Evolutionary conservation across 2,329 filamentous ascomycete genomes (phyloP).

Genomic region (Alternaria arbusti): DNA sequence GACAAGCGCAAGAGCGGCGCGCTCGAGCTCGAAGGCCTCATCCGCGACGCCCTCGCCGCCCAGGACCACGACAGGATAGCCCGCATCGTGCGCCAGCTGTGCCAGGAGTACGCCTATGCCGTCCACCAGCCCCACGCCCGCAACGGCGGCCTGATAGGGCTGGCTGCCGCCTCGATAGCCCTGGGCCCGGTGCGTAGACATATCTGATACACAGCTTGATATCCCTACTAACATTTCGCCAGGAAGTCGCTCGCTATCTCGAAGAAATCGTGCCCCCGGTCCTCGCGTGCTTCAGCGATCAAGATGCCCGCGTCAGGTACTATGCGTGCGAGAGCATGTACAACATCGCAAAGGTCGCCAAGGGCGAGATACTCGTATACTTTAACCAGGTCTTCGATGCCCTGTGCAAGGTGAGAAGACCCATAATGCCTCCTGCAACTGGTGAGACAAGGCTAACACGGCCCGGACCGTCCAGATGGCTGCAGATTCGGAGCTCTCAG

Average conservation of each 20-base stretch:
- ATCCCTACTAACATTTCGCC: conserved; percentile 29
- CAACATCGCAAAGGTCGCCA: conserved; percentile 98
- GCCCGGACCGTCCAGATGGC: conserved; percentile 68
- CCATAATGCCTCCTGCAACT: background rate
- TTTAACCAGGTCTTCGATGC: conserved; percentile 99
- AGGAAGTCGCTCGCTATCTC: conserved; percentile 92
- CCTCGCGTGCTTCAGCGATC: conserved; percentile 94
- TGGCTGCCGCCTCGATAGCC: conserved; percentile 95
- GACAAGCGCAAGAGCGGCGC: conserved; percentile 97
- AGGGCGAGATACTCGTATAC: conserved; percentile 94
- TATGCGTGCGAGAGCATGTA: conserved; percentile 99
- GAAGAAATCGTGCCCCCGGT: conserved; percentile 95
- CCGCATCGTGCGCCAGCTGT: conserved; percentile 92
- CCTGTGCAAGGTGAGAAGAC: conserved; percentile 78
- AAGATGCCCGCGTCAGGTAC: conserved; percentile 95
- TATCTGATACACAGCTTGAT: background rate
- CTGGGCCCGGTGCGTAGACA: conserved; percentile 76
- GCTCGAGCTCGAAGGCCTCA: conserved; percentile 88
- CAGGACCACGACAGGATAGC: conserved; percentile 82
- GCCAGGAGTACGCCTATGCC: conserved; percentile 96
- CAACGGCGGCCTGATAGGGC: conserved; percentile 93
- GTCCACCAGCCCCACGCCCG: conserved; percentile 95
- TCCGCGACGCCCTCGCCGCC: conserved; percentile 79
- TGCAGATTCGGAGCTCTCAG: conserved; percentile 92
- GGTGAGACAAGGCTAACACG: conserved; percentile 24